Base-by-base conservation (phyloP, 23 red algal genomes). In the Agarophyton chilense region DNA sequence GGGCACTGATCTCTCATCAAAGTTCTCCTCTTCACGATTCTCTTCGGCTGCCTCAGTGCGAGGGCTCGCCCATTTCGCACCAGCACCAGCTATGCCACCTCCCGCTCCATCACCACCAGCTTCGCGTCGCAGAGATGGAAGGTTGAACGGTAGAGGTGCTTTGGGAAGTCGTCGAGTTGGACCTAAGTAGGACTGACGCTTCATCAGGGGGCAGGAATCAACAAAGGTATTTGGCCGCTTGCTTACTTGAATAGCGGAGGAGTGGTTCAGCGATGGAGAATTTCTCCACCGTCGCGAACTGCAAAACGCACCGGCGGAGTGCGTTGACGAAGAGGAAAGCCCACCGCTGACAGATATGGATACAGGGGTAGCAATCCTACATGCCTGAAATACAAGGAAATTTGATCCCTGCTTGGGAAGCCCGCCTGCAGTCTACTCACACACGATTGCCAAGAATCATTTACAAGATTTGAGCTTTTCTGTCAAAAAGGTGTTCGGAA, bases 61-160 rank as follows among this genome's bases (percentile, higher is more conserved):
- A 40, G 70, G 85, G 25, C 72, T 77, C 1, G 88, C 88, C 88
- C 88, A 91, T 60, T 91, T 91, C 24, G 88, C 88, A 22, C 88
- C 88, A 10, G 88, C 77, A 67, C 76, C 88, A 43, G 88, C 88
- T 11, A 91, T 91, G 33, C 77, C 76, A 58, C 88, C 88, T 36
- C 64, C 77, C 49, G 88, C 88, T 70, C 57, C 55, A 28, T 79
- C 60, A 21, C 47, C 76, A 28, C 88, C 88, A 28, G 74, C 40
- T 74, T 91, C 88, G 18, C 88, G 88, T 51, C 65, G 55, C 54
- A 81, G 52, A 10, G 88, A 91, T 29, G 88, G 88, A 18, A 91
- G 50, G 60, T 71, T 91, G 50, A 91, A 91, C 0, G 88, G 88
- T 2, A 74, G 47, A 44, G 88, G 88, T 25, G 76, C 75, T 52